Percentiles rank a stretch among this genome's conserved stretches.
phyloP scores from a whole-genome alignment of 495 filamentous ascomycete species.

The Annulohypoxylon nitens region DNA sequence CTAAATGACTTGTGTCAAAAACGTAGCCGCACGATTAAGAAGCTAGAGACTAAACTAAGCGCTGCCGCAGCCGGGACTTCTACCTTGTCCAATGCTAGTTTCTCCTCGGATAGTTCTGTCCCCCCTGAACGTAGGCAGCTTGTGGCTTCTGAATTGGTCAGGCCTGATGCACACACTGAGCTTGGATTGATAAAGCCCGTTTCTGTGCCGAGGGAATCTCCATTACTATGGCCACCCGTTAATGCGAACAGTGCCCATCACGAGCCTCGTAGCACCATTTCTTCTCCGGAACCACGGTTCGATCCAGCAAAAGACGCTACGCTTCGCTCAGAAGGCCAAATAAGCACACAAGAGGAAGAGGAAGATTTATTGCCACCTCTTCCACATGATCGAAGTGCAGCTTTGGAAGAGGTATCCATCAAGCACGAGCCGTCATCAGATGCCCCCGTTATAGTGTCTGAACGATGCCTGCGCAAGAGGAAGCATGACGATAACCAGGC shows the following conservation, averaged over 20 bases:
- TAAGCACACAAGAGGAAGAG: constrained; percentile 18
- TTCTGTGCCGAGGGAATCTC: neutral
- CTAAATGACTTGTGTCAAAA: constrained; percentile 39
- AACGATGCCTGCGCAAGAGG: constrained; percentile 59
- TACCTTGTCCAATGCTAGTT: constrained; percentile 25
- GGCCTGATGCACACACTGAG: neutral
- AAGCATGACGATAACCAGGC: constrained; percentile 45
- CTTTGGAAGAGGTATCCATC: constrained; percentile 38
- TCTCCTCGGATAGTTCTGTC: constrained; percentile 30
- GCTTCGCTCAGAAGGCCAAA: neutral
- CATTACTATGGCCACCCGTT: constrained; percentile 10
- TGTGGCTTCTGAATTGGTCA: neutral
- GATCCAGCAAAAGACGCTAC: neutral
- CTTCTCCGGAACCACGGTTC: neutral
- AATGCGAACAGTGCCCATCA: neutral
- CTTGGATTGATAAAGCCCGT: neutral
- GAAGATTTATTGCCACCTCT: constrained; percentile 48
- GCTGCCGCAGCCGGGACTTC: constrained; percentile 20
- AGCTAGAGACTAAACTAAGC: constrained; percentile 43
- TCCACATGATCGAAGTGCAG: constrained; percentile 19
- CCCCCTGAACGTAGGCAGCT: constrained; percentile 9
- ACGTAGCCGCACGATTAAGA: constrained; percentile 49
- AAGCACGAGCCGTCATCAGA: constrained; percentile 63
- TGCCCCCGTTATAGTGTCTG: constrained; percentile 57
- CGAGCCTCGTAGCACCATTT: constrained; percentile 1